phyloP scores from a whole-genome alignment of 176 grass and related monocot genomes.

The Oryza glumipatula region DNA sequence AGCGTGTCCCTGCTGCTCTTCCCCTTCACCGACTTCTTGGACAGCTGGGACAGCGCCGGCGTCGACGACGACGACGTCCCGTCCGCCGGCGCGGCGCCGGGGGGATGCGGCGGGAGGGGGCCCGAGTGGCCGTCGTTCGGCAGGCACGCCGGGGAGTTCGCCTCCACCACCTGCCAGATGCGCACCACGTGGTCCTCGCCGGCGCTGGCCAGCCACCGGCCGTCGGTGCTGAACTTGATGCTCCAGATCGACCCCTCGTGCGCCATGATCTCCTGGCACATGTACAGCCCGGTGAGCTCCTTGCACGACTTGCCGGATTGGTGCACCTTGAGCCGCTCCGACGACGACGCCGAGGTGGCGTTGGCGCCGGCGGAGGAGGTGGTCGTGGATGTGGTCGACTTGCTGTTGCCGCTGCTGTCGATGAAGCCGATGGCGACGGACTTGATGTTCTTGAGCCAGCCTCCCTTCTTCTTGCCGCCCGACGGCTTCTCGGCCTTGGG shows the following conservation, averaged over 20 bases:
- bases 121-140: slow-evolving; percentile 28
- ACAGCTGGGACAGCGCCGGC: slow-evolving; percentile 31
- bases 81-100: not conserved
- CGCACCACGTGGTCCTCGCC: slow-evolving; percentile 82
- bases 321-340: slow-evolving; percentile 76
- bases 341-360: not conserved
- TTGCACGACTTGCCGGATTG: slow-evolving; percentile 89
- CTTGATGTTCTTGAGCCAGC: slow-evolving; percentile 95
- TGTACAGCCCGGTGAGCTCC: slow-evolving; percentile 87
- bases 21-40: slow-evolving; percentile 56
- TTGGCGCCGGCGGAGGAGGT: not conserved
- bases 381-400: not conserved
- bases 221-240: slow-evolving; percentile 83
- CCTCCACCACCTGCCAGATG: slow-evolving; percentile 78
- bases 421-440: slow-evolving; percentile 71
- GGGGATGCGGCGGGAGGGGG: not conserved
- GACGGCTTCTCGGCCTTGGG: slow-evolving; percentile 55
- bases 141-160: slow-evolving; percentile 48
- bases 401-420: slow-evolving; percentile 33
- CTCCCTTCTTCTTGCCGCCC: slow-evolving; percentile 64
- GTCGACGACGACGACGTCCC: slow-evolving; percentile 3
- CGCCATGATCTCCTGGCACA: slow-evolving; percentile 81
- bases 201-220: slow-evolving; percentile 71
- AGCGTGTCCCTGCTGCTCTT: slow-evolving; percentile 61
- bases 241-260: slow-evolving; percentile 94